phyloP scores from a whole-genome alignment of 2,329 filamentous ascomycete genomes.

The Magnaporthiopsis incrustans region DNA sequence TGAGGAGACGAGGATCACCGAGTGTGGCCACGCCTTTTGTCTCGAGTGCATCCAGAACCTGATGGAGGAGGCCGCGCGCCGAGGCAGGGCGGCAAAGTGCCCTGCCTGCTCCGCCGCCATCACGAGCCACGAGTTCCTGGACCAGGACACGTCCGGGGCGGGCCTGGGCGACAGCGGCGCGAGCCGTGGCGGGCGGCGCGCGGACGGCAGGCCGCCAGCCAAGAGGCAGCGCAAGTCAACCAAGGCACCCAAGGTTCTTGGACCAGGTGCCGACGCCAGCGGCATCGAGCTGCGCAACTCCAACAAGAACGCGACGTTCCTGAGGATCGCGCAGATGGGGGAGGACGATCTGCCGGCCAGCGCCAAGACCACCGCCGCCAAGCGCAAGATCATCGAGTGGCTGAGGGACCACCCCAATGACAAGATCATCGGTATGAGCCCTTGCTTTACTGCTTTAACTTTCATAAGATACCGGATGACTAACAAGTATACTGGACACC shows the following conservation, averaged over 20 bases:
- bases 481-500: not conserved
- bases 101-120: not conserved
- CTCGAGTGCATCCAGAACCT: slow-evolving; percentile 12
- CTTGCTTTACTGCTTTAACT: not conserved
- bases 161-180: not conserved
- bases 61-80: not conserved
- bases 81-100: not conserved
- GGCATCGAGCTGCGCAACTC: slow-evolving; percentile 9
- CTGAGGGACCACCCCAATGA: slow-evolving; percentile 21
- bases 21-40: slow-evolving; percentile 27
- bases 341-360: slow-evolving; percentile 14
- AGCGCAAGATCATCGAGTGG: slow-evolving; percentile 26
- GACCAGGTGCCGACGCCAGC: slow-evolving; percentile 18
- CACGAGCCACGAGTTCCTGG: not conserved
- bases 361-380: slow-evolving; percentile 23
- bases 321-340: slow-evolving; percentile 14
- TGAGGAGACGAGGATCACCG: not conserved
- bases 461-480: not conserved
- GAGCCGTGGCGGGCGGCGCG: too few species aligned
- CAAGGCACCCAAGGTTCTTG: not conserved
- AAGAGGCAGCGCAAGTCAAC: not conserved
- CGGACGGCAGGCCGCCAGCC: not conserved
- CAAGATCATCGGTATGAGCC: slow-evolving; percentile 29
- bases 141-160: not conserved
- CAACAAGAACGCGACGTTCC: slow-evolving; percentile 13